Base-by-base conservation (phyloP, 257 asterid genomes). In the Linaria vulgaris region DNA sequence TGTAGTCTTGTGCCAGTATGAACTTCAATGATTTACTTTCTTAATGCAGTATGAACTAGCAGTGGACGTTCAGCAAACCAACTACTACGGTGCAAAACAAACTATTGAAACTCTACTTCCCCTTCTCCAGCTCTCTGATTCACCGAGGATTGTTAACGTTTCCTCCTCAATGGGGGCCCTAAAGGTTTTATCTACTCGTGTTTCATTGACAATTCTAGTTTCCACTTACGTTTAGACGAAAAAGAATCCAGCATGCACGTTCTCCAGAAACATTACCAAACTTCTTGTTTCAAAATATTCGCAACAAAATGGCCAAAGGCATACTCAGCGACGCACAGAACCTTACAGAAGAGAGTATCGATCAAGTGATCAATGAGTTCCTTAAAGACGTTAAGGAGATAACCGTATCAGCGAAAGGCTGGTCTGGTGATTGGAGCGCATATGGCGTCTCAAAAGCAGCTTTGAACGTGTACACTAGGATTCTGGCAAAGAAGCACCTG, bases 131-230 rank as follows among this genome's bases (percentile, higher is more conserved):
- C 59, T 72, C 12, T 85, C 88, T 16, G 66, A 79, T 60, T 85
- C 87, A 5, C 87, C 90, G 22, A 77, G 84, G 66, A 83, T 85
- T 19, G 90, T 83, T 46, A 82, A 83, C 52, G 73, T 85, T 37
- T 83, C 87, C 54, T 82, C 90, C 13, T 9, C 53, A 14, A 22
- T 25, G 76, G 88, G 88, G 24, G 47, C 38, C 34, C 68, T 85
- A 1, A 34, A 66, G 76, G 90, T 82, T 63, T 48, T n/a, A 25
- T 5, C 10, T 19, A 1, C 12, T 16, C 20, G 8, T 47, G 10
- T 47, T 47, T 9, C 19, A n/a, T 5, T 47, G 53, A 47, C 53
- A n/a, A 1, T n/a, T 11, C 21, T 47, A 9, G 1, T 8, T 47
- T 9, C 5, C 6, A 13, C 19, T 2, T 5, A 12, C 10, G 25